These are phyloP conservation scores for Penicillium waksmanii DNA, from an alignment of 495 filamentous ascomycete species.

Conservation along the genomic window DNA sequence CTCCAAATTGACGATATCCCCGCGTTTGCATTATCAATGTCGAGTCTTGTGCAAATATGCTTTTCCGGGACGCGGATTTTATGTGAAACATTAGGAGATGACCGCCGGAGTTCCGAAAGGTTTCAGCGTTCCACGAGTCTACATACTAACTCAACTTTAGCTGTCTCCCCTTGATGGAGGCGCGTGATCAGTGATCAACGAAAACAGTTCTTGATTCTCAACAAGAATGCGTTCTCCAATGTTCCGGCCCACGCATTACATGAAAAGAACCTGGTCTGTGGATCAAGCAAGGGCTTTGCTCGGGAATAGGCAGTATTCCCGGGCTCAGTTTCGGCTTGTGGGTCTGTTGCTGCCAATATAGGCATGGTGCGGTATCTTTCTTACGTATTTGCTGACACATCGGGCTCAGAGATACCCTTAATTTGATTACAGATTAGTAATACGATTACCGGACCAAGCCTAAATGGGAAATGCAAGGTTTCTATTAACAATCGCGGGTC, in stretches of 20 bases:
- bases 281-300: constrained; percentile 15
- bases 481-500: not conserved
- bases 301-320: constrained; percentile 13
- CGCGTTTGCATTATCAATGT: not conserved
- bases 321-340: not conserved
- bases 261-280: constrained; percentile 18
- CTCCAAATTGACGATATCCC: not conserved
- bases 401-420: too few relatives aligned
- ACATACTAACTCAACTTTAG: not conserved
- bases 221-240: not conserved
- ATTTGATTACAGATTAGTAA: not conserved
- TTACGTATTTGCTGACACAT: not conserved
- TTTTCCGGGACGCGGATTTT: too few relatives aligned
- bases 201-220: not conserved
- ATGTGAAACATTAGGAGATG: constrained; percentile 1
- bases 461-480: not conserved
- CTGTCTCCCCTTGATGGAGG: not conserved
- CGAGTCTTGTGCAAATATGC: not conserved
- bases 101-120: constrained; percentile 14
- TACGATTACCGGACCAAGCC: not conserved
- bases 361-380: not conserved
- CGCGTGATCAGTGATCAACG: not conserved
- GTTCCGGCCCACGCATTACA: constrained; percentile 21
- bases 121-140: not conserved
- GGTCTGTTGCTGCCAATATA: not conserved